Percentiles rank a stretch among this genome's conserved stretches.
Conservation (phyloP, 1,284 basidiomycete species). For the Cryptococcus neoformans region DNA sequence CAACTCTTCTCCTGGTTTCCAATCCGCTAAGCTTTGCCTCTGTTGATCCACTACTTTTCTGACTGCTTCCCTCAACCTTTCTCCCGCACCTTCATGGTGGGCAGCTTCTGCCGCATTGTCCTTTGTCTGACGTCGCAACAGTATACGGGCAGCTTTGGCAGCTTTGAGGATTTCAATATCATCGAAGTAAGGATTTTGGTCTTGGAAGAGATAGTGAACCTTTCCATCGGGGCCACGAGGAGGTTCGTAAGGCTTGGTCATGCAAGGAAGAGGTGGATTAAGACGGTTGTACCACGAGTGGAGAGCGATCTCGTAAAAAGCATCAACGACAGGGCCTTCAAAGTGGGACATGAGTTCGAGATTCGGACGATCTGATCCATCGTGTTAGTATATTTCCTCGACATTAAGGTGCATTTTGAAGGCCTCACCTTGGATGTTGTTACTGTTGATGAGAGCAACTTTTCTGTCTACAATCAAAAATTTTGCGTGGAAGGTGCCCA, state of each 20-base stretch:
- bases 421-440: constrained; percentile 61
- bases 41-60: constrained; percentile 38
- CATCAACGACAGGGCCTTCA: constrained; percentile 67
- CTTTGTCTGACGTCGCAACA: constrained; percentile 47
- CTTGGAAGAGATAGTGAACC: constrained; percentile 53
- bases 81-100: constrained; percentile 14
- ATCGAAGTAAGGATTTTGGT: constrained; percentile 55
- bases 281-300: constrained; percentile 63
- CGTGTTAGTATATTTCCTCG: constrained; percentile 2
- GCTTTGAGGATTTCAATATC: constrained; percentile 54
- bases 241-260: constrained; percentile 49
- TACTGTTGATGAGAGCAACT: constrained; percentile 67
- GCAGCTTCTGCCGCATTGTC: constrained; percentile 30
- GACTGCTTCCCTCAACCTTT: constrained; percentile 40
- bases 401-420: neutral
- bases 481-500: constrained; percentile 77
- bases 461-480: constrained; percentile 71
- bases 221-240: constrained; percentile 33
- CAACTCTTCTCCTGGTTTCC: constrained; percentile 40
- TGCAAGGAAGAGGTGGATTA: constrained; percentile 59
- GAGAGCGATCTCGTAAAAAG: constrained; percentile 70
- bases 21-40: constrained; percentile 31
- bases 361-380: constrained; percentile 56
- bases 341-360: constrained; percentile 65
- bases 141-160: constrained; percentile 50